Conservation (phyloP, 1,139 yeast genomes). For the Kodamaea suecica region DNA sequence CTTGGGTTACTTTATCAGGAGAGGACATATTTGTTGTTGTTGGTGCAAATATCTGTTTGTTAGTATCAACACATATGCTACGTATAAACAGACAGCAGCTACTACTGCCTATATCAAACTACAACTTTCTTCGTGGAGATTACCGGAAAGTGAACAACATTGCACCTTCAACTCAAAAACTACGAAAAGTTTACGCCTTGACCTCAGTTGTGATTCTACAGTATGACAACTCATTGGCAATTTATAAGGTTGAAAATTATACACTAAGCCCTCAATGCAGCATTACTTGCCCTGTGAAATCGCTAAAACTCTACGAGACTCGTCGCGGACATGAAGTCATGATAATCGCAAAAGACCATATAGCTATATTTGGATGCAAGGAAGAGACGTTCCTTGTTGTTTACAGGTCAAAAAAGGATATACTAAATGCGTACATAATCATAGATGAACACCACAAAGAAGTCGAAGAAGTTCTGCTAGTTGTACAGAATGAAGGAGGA, state of each 20-base stretch:
- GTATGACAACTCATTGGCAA: slow-evolving; percentile 5
- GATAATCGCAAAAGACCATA: slow-evolving; percentile 12
- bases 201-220: slow-evolving; percentile 2
- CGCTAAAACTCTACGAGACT: slow-evolving; percentile 4
- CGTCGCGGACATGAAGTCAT: slow-evolving; percentile 4
- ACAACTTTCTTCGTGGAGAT: neutral
- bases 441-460: slow-evolving; percentile 5
- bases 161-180: neutral
- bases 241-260: slow-evolving; percentile 2
- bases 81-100: slow-evolving; percentile 2
- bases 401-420: slow-evolving; percentile 4
- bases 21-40: slow-evolving; percentile 4
- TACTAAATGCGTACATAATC: slow-evolving; percentile 8
- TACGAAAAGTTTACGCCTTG: neutral
- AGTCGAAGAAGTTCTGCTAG: slow-evolving; percentile 1
- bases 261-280: slow-evolving; percentile 1
- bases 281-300: neutral
- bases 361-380: slow-evolving; percentile 12
- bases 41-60: slow-evolving; percentile 1
- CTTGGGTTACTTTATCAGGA: slow-evolving; percentile 4
- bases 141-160: neutral
- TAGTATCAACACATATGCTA: slow-evolving; percentile 5
- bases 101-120: neutral
- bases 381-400: slow-evolving; percentile 10
- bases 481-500: slow-evolving; percentile 7